Percentiles rank a stretch among this genome's conserved stretches.
These are phyloP conservation scores for Tylopilus sp. DNA, from an alignment of 1,284 basidiomycete genomes.

Conservation along the genomic window DNA sequence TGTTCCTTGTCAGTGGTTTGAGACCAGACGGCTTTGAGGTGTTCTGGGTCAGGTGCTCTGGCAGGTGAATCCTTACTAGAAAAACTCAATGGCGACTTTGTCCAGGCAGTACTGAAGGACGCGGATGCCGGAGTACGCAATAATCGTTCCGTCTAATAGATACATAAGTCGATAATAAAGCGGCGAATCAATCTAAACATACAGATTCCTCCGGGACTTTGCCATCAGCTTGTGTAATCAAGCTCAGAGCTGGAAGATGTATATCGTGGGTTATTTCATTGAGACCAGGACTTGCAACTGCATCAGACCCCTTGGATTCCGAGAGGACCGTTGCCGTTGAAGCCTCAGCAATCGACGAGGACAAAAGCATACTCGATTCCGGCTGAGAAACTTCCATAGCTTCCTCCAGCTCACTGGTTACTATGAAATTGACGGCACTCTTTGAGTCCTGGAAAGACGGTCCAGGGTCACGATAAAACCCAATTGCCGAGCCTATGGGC, in stretches of 20 bases:
- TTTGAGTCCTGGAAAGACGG: slow-evolving; percentile 54
- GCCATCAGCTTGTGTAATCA: slow-evolving; percentile 49
- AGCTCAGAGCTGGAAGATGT: slow-evolving; percentile 36
- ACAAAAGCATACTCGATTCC: slow-evolving; percentile 37
- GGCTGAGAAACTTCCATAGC: slow-evolving; percentile 13
- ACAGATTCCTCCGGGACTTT: slow-evolving; percentile 59
- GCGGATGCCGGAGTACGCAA: slow-evolving; percentile 60
- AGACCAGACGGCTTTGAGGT: slow-evolving; percentile 84
- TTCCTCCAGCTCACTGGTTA: slow-evolving; percentile 75
- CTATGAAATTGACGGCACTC: slow-evolving; percentile 69
- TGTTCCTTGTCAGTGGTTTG: slow-evolving; percentile 71
- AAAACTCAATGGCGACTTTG: slow-evolving; percentile 63
- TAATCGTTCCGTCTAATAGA: slow-evolving; percentile 51
- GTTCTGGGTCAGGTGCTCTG: slow-evolving; percentile 75
- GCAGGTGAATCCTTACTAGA: slow-evolving; percentile 67
- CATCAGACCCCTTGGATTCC: slow-evolving; percentile 18
- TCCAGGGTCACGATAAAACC: slow-evolving; percentile 69
- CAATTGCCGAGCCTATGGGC: slow-evolving; percentile 71
- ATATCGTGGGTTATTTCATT: slow-evolving; percentile 36
- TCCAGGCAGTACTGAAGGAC: slow-evolving; percentile 58
- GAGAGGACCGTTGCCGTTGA: slow-evolving; percentile 17
- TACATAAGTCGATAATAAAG: slow-evolving; percentile 21
- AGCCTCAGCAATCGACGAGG: slow-evolving; percentile 32
- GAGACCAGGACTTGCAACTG: slow-evolving; percentile 22
- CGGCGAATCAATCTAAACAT: slow-evolving; percentile 34